Percentiles rank a stretch among this genome's conserved stretches.
Conservation (phyloP, 768 basidiomycete genomes). For the Mycena filopes region DNA sequence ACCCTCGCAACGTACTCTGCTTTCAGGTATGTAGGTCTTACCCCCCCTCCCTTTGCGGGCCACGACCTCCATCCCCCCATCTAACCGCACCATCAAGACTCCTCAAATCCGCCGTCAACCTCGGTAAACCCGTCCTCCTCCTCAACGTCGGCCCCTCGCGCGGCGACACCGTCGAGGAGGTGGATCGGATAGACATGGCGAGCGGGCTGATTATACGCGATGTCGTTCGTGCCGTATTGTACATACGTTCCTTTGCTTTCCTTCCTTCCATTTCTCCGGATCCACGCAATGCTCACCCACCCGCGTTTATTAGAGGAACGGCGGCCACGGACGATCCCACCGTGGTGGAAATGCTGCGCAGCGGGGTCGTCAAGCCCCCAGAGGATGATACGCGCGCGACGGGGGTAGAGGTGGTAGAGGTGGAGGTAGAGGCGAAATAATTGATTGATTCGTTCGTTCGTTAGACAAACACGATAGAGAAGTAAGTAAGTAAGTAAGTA, state of each 20-base stretch:
- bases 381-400: conserved; percentile 46
- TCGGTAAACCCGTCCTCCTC: conserved; percentile 81
- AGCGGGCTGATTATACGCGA: conserved; percentile 80
- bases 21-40: conserved; percentile 71
- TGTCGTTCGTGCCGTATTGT: conserved; percentile 71
- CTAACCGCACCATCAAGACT: conserved; percentile 70
- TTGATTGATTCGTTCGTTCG: background rate
- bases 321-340: conserved; percentile 55
- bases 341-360: conserved; percentile 62
- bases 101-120: conserved; percentile 80
- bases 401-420: background rate
- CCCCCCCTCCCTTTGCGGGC: conserved; percentile 19
- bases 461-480: too few relatives aligned
- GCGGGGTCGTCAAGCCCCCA: conserved; percentile 66
- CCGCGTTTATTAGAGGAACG: conserved; percentile 58
- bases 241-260: conserved; percentile 40
- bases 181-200: conserved; percentile 84
- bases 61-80: background rate
- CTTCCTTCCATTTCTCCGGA: too few relatives aligned
- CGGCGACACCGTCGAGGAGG: conserved; percentile 73
- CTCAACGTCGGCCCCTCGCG: conserved; percentile 91
- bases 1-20: conserved; percentile 95
- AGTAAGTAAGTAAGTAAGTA: background rate
- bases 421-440: conserved; percentile 10
- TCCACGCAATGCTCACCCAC: conserved; percentile 16